Conservation (phyloP, 2,329 filamentous ascomycete genomes). For the Nemania sp. region DNA sequence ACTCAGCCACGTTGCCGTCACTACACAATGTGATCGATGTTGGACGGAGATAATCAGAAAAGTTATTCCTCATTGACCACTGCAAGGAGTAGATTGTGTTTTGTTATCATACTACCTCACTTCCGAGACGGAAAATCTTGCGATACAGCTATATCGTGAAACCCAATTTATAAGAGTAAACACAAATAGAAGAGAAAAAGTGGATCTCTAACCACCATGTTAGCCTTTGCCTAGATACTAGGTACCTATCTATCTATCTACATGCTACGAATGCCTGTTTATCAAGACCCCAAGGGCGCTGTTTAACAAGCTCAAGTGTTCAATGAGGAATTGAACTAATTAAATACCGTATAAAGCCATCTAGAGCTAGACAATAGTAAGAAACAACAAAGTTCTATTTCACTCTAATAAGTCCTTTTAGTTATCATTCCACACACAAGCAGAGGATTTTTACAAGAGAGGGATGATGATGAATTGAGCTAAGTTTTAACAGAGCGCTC, state of each 20-base stretch:
- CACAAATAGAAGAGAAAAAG: not conserved
- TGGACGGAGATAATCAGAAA: too few relatives aligned
- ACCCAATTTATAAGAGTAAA: not conserved
- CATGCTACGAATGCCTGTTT: not conserved
- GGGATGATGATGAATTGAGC: not conserved
- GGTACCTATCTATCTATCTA: too few relatives aligned
- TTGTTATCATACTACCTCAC: not conserved
- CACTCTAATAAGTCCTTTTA: constrained; percentile 5
- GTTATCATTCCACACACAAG: not conserved
- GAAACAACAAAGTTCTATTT: constrained; percentile 6
- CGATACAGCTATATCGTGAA: not conserved
- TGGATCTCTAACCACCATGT: too few relatives aligned
- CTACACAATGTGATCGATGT: too few relatives aligned
- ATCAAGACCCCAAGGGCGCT: not conserved
- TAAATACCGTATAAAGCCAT: not conserved
- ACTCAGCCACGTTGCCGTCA: constrained; percentile 43
- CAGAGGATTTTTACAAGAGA: not conserved
- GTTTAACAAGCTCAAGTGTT: not conserved
- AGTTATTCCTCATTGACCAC: not conserved
- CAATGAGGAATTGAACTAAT: not conserved
- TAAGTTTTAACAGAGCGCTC: not conserved
- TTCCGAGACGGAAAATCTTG: not conserved
- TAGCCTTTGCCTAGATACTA: too few relatives aligned
- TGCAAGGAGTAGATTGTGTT: not conserved
- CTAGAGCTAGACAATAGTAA: not conserved